Conservation (phyloP, 2,329 filamentous ascomycete species). For the Scleromitrula shiraiana region DNA sequence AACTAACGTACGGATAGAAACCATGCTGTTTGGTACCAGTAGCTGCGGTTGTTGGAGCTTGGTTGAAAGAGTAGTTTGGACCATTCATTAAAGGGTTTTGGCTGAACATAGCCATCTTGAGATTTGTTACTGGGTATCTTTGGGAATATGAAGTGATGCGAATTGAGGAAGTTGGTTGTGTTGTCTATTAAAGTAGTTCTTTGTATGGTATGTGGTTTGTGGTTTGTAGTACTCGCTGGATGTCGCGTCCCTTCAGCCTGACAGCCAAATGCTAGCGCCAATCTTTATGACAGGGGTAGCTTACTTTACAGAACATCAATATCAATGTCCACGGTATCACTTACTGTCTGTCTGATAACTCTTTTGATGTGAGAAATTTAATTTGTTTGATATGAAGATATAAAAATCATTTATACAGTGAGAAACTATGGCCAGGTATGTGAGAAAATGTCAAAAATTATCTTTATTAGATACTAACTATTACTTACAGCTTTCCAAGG, state of each 20-base stretch:
- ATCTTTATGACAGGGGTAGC: slow-evolving; percentile 23
- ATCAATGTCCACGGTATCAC: no score
- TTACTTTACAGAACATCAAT: background rate
- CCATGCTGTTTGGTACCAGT: slow-evolving; percentile 63
- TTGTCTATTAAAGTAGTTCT: no score
- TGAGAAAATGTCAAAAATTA: background rate
- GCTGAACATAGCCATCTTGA: slow-evolving; percentile 59
- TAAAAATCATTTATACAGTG: no score
- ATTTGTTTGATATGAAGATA: no score
- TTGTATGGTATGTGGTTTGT: slow-evolving; percentile 8
- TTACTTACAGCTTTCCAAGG: slow-evolving; percentile 32
- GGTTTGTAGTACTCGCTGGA: slow-evolving; percentile 1
- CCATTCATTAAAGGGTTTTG: slow-evolving; percentile 62
- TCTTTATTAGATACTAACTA: background rate
- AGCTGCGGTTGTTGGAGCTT: slow-evolving; percentile 45
- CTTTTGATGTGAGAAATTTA: no score
- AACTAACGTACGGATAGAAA: slow-evolving; percentile 74
- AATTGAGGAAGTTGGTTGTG: no score
- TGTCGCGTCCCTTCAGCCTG: slow-evolving; percentile 24
- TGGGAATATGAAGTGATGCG: slow-evolving; percentile 3
- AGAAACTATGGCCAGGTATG: slow-evolving; percentile 7
- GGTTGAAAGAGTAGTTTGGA: slow-evolving; percentile 61
- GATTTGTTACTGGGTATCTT: slow-evolving; percentile 1
- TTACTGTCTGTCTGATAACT: no score
- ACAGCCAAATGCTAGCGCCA: slow-evolving; percentile 7